Evolutionary conservation across 345 rosid species (phyloP), one percentile per base, ranked within the genome.

Genomic region (Anastatica hierochuntica): DNA sequence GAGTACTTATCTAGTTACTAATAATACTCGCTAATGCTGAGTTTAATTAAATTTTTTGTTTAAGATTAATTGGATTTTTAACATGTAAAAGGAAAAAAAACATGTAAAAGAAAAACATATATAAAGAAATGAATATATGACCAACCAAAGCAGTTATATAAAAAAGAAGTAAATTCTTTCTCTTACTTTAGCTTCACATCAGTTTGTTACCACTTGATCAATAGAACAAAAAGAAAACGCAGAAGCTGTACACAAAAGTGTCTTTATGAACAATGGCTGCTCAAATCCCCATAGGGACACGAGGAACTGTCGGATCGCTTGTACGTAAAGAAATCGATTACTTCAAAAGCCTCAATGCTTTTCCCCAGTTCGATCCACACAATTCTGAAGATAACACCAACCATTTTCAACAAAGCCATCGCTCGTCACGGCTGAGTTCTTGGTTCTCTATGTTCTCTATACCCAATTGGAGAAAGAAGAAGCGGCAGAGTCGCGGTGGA

Each of bases 221-320:
- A 17, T 58, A 10, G 40, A 43, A 73, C 68, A 71, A 26, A 37
- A 24, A 51, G 37, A 29, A 56, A 30, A n/a, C n/a, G n/a, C n/a
- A n/a, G n/a, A n/a, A n/a, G n/a, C n/a, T n/a, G n/a, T 15, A 48
- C 64, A n/a, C 70, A 56, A 51, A 14, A 34, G 49, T 4, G 29
- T 21, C 35, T 29, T 18, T n/a, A n/a, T n/a, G 12, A 17, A 26
- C 78, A 9, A 72, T 73, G 62, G 43, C 70, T 31, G 51, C 83
- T 70, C 95, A 72, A 12, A 73, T 83, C 15, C 81, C 89, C 8
- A 73, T 85, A 29, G 97, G 97, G 43, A 83, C 92, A 6, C 64
- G 77, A 65, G 97, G 97, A 34, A 89, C 88, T 0, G 74, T 89
- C 4, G 97, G 92, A 64, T 79, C 92, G 8, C 85, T 85, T 33